Evolutionary conservation across 345 rosid genomes (phyloP), one percentile per base, ranked within the genome.

Genomic region (Populus alba): DNA sequence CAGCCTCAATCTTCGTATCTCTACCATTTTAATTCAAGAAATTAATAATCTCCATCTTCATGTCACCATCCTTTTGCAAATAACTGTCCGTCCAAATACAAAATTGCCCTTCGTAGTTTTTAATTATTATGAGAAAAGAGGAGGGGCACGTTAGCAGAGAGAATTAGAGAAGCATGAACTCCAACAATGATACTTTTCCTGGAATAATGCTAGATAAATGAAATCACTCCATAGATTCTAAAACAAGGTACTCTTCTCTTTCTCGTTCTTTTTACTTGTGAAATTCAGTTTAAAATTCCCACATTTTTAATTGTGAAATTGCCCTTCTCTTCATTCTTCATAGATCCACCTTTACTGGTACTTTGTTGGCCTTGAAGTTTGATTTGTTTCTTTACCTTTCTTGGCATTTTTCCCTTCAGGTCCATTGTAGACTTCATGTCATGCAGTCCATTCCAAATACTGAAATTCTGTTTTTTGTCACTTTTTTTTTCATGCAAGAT

Each of bases 401-500:
- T 67, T 33, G 43, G 29, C 25, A 17, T n/a, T 27, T 41, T 33
- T 41, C 57, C 62, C 7, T 5, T 38, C 27, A 9, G 10, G 22
- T 35, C n/a, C 7, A 25, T 37, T 20, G 25, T 41, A 47, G 69
- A 27, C 69, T 27, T 29, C 53, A 17, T 43, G 7, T 16, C 18
- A 35, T 16, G 38, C 57, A 7, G 39, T 8, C 69, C 43, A 5
- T 27, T 51, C 69, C 43, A 5, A n/a, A 41, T 51, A 29, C 7
- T 27, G 45, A 39, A 73, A 55, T 38, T 73, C 9, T 63, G 11
- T 65, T 23, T 55, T 74, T 17, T 8, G 23, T 75, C 49, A 6
- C 27, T 57, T 57, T 33, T 70, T 80, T 71, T 79, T 80, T 71
- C 63, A 55, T 74, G 77, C 77, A 76, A 77, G 81, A 80, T 84